Conservation (phyloP, 2,329 filamentous ascomycete species). For the Botrytis porri region DNA sequence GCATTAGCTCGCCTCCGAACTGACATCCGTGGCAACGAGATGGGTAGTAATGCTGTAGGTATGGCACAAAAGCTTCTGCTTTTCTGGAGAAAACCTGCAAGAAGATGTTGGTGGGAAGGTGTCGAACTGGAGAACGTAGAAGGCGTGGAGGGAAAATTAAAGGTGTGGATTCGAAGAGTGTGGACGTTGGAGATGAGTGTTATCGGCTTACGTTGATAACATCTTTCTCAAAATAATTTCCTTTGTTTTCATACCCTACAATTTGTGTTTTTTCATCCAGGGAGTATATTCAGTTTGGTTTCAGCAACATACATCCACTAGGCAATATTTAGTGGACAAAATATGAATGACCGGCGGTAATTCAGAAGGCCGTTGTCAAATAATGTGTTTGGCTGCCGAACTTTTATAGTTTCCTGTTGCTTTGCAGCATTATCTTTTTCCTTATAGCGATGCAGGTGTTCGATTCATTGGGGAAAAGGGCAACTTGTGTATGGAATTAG, state of each 20-base stretch:
- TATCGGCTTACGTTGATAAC: slow-evolving; percentile 64
- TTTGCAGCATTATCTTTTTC: slow-evolving; percentile 2
- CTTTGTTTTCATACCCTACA: slow-evolving; percentile 19
- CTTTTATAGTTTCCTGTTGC: slow-evolving; percentile 7
- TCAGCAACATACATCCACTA: background rate
- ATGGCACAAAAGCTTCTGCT: slow-evolving; percentile 98
- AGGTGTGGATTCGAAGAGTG: slow-evolving; percentile 96
- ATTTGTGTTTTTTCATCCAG: slow-evolving; percentile 15
- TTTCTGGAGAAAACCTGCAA: slow-evolving; percentile 96
- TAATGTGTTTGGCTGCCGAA: slow-evolving; percentile 4
- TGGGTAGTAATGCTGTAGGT: slow-evolving; percentile 76
- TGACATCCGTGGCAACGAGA: slow-evolving; percentile 78
- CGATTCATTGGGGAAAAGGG: slow-evolving; percentile 11
- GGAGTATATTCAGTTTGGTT: slow-evolving; percentile 18
- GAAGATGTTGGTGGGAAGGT: slow-evolving; percentile 98
- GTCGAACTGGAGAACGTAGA: slow-evolving; percentile 87
- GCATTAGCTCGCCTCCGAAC: slow-evolving; percentile 89
- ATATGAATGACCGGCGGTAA: background rate
- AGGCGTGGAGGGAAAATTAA: slow-evolving; percentile 85
- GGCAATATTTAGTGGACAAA: background rate
- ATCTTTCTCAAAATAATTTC: background rate
- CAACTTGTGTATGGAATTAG: slow-evolving; percentile 17
- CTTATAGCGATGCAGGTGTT: slow-evolving; percentile 15
- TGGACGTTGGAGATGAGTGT: slow-evolving; percentile 99
- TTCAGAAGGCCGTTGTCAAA: background rate